Evolutionary conservation across 2,329 filamentous ascomycete species (phyloP).

Genomic region (Epichloe amarillans): DNA sequence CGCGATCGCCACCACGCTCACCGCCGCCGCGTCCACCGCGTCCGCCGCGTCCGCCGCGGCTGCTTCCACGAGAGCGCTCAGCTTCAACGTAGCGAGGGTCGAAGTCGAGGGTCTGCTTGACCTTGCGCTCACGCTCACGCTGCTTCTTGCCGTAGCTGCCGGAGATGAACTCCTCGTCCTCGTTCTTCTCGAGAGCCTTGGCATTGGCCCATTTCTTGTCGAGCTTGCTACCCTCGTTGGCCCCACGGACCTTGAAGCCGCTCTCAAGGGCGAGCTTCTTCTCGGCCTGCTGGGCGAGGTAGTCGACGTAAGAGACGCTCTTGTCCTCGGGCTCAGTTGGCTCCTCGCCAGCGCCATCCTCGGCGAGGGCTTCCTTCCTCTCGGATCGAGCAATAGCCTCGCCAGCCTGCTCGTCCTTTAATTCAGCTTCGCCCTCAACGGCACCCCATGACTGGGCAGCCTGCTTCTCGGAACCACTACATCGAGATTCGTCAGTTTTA

Average conservation of each 20-base stretch:
- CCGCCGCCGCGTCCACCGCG: conserved; percentile 41
- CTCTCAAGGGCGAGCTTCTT: conserved; percentile 63
- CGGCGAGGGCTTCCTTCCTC: conserved; percentile 53
- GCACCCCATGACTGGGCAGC: conserved; percentile 82
- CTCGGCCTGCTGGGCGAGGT: conserved; percentile 58
- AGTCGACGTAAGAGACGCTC: conserved; percentile 79
- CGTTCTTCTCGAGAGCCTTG: conserved; percentile 55
- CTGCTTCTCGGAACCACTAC: conserved; percentile 72
- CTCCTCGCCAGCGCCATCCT: conserved; percentile 33
- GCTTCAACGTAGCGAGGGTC: conserved; percentile 72
- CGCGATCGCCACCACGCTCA: conserved; percentile 34
- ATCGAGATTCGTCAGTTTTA: conserved; percentile 9
- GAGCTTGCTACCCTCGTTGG: conserved; percentile 80
- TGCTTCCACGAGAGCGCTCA: conserved; percentile 41
- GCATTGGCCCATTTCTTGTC: conserved; percentile 90
- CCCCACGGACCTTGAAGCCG: conserved; percentile 60
- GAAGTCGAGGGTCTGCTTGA: conserved; percentile 81
- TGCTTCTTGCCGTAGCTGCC: conserved; percentile 61
- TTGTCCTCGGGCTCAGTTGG: conserved; percentile 65
- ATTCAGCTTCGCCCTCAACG: conserved; percentile 67
- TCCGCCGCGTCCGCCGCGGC: conserved; percentile 37
- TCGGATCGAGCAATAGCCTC: conserved; percentile 80
- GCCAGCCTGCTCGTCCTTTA: conserved; percentile 82
- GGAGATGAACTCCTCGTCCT: conserved; percentile 65
- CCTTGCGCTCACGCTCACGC: conserved; percentile 81